Percentiles rank a stretch among this genome's conserved stretches.
Conservation (phyloP, 805 yeast species). For the Candida michaelii region DNA sequence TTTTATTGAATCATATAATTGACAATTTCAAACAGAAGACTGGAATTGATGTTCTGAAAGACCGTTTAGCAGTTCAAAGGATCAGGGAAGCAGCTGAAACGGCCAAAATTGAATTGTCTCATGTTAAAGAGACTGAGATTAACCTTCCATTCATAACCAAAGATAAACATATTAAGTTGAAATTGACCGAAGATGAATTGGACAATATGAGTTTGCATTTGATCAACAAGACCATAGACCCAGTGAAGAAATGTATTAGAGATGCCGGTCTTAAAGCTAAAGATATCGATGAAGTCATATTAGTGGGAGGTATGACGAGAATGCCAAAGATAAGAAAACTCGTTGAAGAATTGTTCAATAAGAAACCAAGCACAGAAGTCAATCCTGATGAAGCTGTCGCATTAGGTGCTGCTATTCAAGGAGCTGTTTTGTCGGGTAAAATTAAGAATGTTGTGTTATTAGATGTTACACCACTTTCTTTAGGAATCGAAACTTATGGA, state of each 20-base stretch:
- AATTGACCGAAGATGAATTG: constrained; percentile 63
- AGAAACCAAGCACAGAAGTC: constrained; percentile 67
- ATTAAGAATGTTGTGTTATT: constrained; percentile 73
- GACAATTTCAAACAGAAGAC: constrained; percentile 55
- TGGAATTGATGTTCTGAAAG: constrained; percentile 47
- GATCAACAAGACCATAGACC: constrained; percentile 66
- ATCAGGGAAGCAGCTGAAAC: constrained; percentile 78
- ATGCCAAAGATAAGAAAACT: constrained; percentile 76
- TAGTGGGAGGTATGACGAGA: constrained; percentile 90
- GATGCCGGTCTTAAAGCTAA: constrained; percentile 68
- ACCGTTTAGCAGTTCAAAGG: constrained; percentile 66
- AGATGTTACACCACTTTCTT: constrained; percentile 80
- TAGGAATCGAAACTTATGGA: constrained; percentile 84
- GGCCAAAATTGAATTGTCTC: constrained; percentile 74
- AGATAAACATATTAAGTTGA: constrained; percentile 58
- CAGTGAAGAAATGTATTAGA: constrained; percentile 69
- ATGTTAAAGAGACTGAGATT: constrained; percentile 58
- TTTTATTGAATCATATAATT: constrained; percentile 56
- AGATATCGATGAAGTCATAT: constrained; percentile 70
- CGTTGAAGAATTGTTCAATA: constrained; percentile 59
- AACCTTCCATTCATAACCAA: constrained; percentile 69
- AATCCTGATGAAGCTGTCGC: constrained; percentile 96
- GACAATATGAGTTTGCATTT: constrained; percentile 66
- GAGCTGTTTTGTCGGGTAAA: constrained; percentile 82
- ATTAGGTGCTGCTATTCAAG: constrained; percentile 87